Conservation (phyloP, 2,329 filamentous ascomycete species). For the Simplicillium sp. region DNA sequence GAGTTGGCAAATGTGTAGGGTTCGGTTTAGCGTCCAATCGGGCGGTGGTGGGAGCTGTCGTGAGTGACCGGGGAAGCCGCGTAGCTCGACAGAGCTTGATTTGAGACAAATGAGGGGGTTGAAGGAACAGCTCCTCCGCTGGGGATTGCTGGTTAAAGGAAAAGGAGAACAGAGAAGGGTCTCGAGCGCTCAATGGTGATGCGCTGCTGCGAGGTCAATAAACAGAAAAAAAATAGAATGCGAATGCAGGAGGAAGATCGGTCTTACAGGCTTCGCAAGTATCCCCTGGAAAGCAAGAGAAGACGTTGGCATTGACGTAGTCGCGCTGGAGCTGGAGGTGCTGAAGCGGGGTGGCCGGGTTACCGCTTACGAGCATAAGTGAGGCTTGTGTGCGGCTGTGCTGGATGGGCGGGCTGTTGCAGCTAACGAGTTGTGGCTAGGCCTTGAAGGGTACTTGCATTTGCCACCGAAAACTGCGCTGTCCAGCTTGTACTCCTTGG, state of each 20-base stretch:
- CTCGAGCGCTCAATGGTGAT: background rate
- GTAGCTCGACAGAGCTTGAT: too few species aligned
- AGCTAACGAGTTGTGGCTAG: slow-evolving; percentile 1
- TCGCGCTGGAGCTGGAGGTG: background rate
- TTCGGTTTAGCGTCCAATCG: too few species aligned
- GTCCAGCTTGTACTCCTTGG: too few species aligned
- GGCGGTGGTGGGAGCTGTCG: background rate
- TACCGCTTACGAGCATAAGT: slow-evolving; percentile 1
- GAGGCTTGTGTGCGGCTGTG: background rate
- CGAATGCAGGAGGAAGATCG: slow-evolving; percentile 2
- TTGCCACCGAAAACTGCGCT: too few species aligned
- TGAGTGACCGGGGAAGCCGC: background rate
- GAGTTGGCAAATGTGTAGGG: slow-evolving; percentile 9
- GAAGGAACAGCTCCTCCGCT: too few species aligned
- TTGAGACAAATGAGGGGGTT: too few species aligned
- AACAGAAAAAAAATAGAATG: background rate
- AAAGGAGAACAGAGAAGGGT: background rate
- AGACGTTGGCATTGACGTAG: slow-evolving; percentile 3
- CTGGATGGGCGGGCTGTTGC: background rate
- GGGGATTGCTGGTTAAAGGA: slow-evolving; percentile 1
- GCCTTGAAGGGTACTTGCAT: background rate
- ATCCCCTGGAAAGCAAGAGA: background rate
- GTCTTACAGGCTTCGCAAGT: background rate
- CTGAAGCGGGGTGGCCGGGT: slow-evolving; percentile 1
- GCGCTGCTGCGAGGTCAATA: background rate